These are phyloP conservation scores for Cladosporium oxysporum DNA, from an alignment of 2,329 filamentous ascomycete genomes.

Conservation along the genomic window DNA sequence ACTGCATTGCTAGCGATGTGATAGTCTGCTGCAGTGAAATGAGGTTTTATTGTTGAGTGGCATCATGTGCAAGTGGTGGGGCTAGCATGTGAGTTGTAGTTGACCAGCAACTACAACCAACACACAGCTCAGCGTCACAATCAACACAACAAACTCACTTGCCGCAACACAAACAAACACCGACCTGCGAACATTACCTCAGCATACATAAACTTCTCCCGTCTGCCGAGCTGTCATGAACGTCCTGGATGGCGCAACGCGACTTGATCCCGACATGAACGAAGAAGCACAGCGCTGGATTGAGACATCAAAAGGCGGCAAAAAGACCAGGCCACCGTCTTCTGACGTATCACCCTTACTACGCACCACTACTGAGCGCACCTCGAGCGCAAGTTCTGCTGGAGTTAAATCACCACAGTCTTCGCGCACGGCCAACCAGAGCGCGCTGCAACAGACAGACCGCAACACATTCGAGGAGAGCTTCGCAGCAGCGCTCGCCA, in stretches of 20 bases:
- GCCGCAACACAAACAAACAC: neutral
- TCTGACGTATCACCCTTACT: neutral
- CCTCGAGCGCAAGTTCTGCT: neutral
- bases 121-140: neutral
- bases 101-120: neutral
- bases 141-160: neutral
- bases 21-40: neutral
- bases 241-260: neutral
- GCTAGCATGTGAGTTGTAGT: neutral
- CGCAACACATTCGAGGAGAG: constrained; percentile 16
- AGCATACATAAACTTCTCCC: neutral
- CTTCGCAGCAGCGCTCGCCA: constrained; percentile 5
- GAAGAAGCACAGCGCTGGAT: constrained; percentile 5
- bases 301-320: neutral
- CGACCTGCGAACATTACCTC: neutral
- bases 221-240: neutral
- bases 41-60: neutral
- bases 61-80: neutral
- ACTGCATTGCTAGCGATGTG: neutral
- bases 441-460: neutral
- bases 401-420: neutral
- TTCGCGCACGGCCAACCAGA: neutral
- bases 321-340: neutral
- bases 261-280: neutral
- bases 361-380: neutral